Evolutionary conservation across 352 stramenopile species (phyloP), one percentile per base, ranked within the genome.

Genomic region (Globisporangium uncinulatum): DNA sequence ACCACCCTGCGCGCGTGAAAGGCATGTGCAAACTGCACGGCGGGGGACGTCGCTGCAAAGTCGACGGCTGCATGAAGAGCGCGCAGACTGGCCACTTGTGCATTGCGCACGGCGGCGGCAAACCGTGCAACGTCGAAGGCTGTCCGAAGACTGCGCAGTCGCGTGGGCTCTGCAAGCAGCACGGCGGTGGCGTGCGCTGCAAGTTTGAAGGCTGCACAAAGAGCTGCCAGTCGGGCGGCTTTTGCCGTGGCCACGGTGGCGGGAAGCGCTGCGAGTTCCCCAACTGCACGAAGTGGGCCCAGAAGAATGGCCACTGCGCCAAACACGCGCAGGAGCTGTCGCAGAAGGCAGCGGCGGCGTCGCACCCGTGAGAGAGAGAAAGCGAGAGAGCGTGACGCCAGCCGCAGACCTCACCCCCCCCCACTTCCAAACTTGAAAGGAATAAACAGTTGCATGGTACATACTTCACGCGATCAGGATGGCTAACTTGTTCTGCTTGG

Each of bases 1-100:
- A 83, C 66, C 81, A 94, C 62, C 69, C 79, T 1, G 81, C 84
- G 6, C 77, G 82, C 0, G 74, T 90, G 36, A 92, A 92, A 62
- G 84, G 84, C 29, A 92, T 94, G 84, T 94, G 84, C 71, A 94
- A 94, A 62, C 57, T 90, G 9, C 84, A 94, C 51, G 84, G 84
- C 17, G 84, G 84, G 17, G 84, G 84, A 0, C 71, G 82, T 19
- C 74, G 84, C 14, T 94, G 84, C 75, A 94, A 92, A 61, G 82
- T 92, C 32, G 84, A 94, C 44, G 84, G 84, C 24, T 94, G 84
- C 62, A 94, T 92, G 84, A 92, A 92, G 66, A 91, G 79, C 59
- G 81, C 82, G 24, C 84, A 94, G 60, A 94, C 81, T 15, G 84
- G 84, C 20, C 81, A 92, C 51, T 58, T 95, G 45, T 95, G 85